These are phyloP conservation scores for Ogataea hybrid DNA, from an alignment of 1,139 yeast genomes.

Conservation along the genomic window DNA sequence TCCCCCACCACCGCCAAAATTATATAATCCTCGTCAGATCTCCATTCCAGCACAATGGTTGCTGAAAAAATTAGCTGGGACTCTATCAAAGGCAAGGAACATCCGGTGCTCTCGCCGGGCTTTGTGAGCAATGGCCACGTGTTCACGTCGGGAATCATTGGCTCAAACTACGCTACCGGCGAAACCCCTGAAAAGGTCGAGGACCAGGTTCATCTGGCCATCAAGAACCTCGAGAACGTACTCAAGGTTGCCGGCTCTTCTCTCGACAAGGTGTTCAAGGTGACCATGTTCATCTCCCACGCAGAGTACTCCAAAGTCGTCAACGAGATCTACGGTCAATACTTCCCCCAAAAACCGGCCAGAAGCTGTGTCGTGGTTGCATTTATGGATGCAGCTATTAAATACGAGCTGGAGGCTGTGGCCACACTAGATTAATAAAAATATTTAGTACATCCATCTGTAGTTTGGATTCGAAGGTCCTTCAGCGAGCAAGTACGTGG, in stretches of 20 bases:
- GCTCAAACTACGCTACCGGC: conserved; percentile 36
- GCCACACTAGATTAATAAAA: conserved; percentile 32
- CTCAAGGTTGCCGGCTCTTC: conserved; percentile 43
- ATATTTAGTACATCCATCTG: conserved; percentile 44
- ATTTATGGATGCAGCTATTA: conserved; percentile 38
- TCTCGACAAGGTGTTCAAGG: conserved; percentile 49
- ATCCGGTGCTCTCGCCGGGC: conserved; percentile 42
- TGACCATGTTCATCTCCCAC: conserved; percentile 46
- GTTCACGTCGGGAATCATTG: conserved; percentile 44
- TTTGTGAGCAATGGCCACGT: conserved; percentile 48
- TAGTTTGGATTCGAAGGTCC: conserved; percentile 47
- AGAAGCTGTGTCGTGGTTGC: conserved; percentile 48
- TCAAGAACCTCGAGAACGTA: conserved; percentile 41
- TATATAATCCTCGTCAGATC: neutral
- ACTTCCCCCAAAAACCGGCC: conserved; percentile 51
- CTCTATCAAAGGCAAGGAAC: conserved; percentile 37
- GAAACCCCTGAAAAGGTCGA: conserved; percentile 40
- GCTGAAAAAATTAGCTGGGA: conserved; percentile 42
- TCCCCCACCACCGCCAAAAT: neutral
- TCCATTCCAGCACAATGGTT: conserved; percentile 13
- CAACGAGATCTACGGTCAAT: conserved; percentile 45
- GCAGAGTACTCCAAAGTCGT: conserved; percentile 43
- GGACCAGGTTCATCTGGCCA: conserved; percentile 42
- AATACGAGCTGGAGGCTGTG: conserved; percentile 42
- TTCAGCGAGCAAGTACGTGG: conserved; percentile 42